Evolutionary conservation across 2,329 filamentous ascomycete species (phyloP).

Genomic region (Fusarium duplospermum): DNA sequence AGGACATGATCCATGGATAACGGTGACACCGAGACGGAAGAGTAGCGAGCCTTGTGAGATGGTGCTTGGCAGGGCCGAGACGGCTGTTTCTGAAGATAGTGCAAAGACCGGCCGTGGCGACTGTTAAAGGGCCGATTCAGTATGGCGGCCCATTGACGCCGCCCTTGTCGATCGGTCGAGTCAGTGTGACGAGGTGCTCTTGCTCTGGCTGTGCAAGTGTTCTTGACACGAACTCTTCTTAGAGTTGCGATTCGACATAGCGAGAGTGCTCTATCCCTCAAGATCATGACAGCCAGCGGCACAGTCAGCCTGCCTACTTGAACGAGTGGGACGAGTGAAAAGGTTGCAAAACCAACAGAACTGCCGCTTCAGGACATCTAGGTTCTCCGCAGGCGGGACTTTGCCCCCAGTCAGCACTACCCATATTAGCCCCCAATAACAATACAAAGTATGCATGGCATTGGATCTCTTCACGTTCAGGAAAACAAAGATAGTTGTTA

Average conservation of each 20-base stretch:
- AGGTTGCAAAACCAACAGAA: background rate
- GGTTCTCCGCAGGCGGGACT: background rate
- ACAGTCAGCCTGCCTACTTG: background rate
- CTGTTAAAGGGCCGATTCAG: background rate
- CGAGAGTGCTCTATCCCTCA: background rate
- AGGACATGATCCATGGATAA: slow-evolving; percentile 31
- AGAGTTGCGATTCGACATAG: background rate
- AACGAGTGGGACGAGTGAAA: background rate
- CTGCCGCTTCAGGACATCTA: background rate
- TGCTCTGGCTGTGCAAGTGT: slow-evolving; percentile 1
- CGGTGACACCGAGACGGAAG: slow-evolving; percentile 4
- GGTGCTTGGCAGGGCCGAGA: background rate
- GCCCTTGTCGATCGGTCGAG: background rate
- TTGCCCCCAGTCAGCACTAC: background rate
- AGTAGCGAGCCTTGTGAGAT: slow-evolving; percentile 1
- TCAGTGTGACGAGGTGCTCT: too few species aligned
- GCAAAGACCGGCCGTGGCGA: background rate
- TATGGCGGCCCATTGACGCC: background rate
- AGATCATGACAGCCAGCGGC: slow-evolving; percentile 6
- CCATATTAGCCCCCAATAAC: background rate
- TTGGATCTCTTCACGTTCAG: background rate
- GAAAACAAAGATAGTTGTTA: background rate
- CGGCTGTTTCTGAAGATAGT: background rate
- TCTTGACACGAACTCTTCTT: background rate
- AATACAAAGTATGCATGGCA: background rate